Conservation (phyloP, 805 yeast genomes). For the Cyberlindnera misumaiensis region DNA sequence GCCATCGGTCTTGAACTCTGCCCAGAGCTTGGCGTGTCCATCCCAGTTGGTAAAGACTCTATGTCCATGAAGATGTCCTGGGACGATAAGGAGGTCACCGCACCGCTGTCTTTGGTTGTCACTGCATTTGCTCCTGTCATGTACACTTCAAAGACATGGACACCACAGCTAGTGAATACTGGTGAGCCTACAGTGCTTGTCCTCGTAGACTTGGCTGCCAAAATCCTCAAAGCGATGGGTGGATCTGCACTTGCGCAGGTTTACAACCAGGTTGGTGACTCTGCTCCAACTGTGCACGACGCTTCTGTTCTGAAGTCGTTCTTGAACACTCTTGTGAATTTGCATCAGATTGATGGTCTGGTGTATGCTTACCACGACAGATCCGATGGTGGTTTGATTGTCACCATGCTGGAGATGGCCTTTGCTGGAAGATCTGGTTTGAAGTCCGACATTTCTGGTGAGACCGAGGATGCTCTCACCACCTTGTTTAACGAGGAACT, state of each 20-base stretch:
- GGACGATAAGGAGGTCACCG: conserved; percentile 86
- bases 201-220: conserved; percentile 69
- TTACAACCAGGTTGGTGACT: conserved; percentile 77
- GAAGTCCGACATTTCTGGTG: conserved; percentile 38
- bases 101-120: conserved; percentile 87
- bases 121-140: conserved; percentile 89
- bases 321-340: conserved; percentile 57
- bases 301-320: conserved; percentile 57
- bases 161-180: conserved; percentile 63
- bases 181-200: conserved; percentile 57
- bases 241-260: conserved; percentile 96
- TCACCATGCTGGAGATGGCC: conserved; percentile 89
- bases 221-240: conserved; percentile 57
- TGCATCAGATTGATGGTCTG: conserved; percentile 52
- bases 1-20: conserved; percentile 93
- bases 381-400: conserved; percentile 92
- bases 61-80: conserved; percentile 99
- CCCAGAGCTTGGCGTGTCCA: conserved; percentile 83
- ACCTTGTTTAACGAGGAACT: conserved; percentile 85
- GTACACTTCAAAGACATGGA: conserved; percentile 89
- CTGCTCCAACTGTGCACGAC: conserved; percentile 78
- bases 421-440: conserved; percentile 91
- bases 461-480: conserved; percentile 38
- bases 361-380: conserved; percentile 92
- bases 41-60: conserved; percentile 98